These are phyloP conservation scores for Reutealis trisperma DNA, from an alignment of 345 rosid genomes.

Conservation along the genomic window DNA sequence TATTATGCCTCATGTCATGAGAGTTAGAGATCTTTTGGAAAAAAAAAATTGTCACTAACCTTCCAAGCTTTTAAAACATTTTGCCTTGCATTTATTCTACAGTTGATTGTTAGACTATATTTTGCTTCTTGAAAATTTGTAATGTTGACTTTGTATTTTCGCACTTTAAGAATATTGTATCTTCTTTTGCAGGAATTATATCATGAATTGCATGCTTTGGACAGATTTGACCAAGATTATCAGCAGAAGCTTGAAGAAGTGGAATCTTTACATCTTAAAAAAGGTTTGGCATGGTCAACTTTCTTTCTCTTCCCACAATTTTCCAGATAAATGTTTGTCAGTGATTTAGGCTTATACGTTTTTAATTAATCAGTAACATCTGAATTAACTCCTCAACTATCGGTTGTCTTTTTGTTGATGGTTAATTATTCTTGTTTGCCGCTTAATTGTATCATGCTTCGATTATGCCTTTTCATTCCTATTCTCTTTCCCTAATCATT, in stretches of 20 bases:
- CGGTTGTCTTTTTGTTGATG: too few relatives aligned
- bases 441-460: neutral
- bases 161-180: neutral
- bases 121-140: conserved; percentile 3
- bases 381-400: neutral
- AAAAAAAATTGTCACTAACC: neutral
- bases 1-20: neutral
- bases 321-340: too few relatives aligned
- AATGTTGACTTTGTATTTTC: neutral
- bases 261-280: conserved; percentile 50
- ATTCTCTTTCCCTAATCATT: neutral
- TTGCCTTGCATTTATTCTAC: neutral
- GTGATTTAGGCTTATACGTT: neutral
- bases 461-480: neutral
- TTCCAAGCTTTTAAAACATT: neutral
- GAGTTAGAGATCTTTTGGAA: neutral
- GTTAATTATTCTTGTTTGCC: too few relatives aligned
- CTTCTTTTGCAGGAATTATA: conserved; percentile 60
- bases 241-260: conserved; percentile 53
- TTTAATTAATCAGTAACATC: neutral
- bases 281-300: conserved; percentile 39
- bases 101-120: neutral
- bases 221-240: conserved; percentile 67
- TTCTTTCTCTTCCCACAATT: neutral
- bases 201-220: conserved; percentile 65